phyloP scores from a whole-genome alignment of 331 rosid genomes.

The Quercus lobata region DNA sequence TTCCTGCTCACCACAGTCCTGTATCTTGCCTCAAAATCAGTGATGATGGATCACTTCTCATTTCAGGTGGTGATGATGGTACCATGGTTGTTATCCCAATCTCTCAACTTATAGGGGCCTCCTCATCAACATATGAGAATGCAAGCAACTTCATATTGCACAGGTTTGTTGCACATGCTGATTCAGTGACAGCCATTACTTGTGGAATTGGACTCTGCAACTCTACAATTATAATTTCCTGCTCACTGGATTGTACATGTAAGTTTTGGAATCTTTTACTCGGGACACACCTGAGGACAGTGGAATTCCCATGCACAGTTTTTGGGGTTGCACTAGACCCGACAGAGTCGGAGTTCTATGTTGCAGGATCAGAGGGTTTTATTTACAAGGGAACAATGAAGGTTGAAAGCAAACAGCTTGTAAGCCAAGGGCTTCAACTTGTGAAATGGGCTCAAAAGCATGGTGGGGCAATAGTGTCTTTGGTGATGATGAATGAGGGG shows the following conservation, averaged over 20 bases:
- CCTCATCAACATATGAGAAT: not conserved
- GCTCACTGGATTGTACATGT: slow-evolving; percentile 37
- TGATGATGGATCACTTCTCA: slow-evolving; percentile 56
- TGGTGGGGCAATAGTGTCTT: slow-evolving; percentile 33
- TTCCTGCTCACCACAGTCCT: slow-evolving; percentile 33
- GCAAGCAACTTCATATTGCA: slow-evolving; percentile 24
- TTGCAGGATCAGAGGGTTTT: slow-evolving; percentile 69
- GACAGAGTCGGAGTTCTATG: slow-evolving; percentile 37
- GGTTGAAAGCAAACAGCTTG: slow-evolving; percentile 8
- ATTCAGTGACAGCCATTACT: slow-evolving; percentile 42
- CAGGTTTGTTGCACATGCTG: slow-evolving; percentile 52
- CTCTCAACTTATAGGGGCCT: slow-evolving; percentile 35
- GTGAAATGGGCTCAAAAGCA: slow-evolving; percentile 33
- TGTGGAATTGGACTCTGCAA: slow-evolving; percentile 20
- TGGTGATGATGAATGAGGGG: slow-evolving; percentile 44
- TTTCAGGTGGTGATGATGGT: slow-evolving; percentile 73
- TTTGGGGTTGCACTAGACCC: slow-evolving; percentile 37
- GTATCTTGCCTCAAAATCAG: slow-evolving; percentile 50
- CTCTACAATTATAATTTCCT: slow-evolving; percentile 29
- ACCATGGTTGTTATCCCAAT: slow-evolving; percentile 46
- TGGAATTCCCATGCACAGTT: slow-evolving; percentile 51
- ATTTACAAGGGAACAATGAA: slow-evolving; percentile 36
- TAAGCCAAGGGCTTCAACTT: slow-evolving; percentile 6
- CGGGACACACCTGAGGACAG: slow-evolving; percentile 23
- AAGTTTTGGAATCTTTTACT: slow-evolving; percentile 41